These are phyloP conservation scores for Candida rishiriensis DNA, from an alignment of 805 yeast species.

Conservation along the genomic window DNA sequence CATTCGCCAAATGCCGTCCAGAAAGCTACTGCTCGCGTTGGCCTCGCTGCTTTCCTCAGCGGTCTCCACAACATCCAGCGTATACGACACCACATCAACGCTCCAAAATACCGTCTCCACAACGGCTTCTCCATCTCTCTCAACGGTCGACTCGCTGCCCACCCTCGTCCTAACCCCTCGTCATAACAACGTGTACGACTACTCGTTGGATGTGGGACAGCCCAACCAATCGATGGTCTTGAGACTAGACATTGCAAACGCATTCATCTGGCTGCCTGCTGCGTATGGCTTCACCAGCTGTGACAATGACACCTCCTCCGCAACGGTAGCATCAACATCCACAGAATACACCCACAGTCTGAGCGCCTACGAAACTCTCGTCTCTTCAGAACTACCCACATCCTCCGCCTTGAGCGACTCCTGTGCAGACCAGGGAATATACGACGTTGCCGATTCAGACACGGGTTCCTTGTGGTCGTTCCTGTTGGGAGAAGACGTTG, in stretches of 20 bases:
- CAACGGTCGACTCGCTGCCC: conserved; percentile 17
- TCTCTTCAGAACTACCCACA: conserved; percentile 1
- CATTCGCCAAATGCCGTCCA: too few species aligned
- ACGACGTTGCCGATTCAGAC: conserved; percentile 19
- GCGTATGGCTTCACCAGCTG: conserved; percentile 20
- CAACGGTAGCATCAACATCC: background rate
- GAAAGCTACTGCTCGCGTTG: too few species aligned
- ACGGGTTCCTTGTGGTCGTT: conserved; percentile 11
- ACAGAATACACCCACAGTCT: background rate
- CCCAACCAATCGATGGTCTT: conserved; percentile 21
- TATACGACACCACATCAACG: too few species aligned
- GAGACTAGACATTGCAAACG: conserved; percentile 28
- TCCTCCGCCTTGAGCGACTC: background rate
- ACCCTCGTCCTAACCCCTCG: conserved; percentile 11
- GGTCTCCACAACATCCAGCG: too few species aligned
- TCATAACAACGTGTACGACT: conserved; percentile 19
- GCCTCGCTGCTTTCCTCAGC: too few species aligned
- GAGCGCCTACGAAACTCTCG: background rate
- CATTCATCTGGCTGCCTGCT: conserved; percentile 28
- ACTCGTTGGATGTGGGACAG: conserved; percentile 21
- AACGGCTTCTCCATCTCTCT: background rate
- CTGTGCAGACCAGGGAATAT: conserved; percentile 26
- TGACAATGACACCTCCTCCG: background rate
- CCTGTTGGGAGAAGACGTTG: background rate
- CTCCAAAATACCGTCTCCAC: too few species aligned